phyloP scores from a whole-genome alignment of 192 early-diverging fungal genomes.

The Chytriomyces confervae region DNA sequence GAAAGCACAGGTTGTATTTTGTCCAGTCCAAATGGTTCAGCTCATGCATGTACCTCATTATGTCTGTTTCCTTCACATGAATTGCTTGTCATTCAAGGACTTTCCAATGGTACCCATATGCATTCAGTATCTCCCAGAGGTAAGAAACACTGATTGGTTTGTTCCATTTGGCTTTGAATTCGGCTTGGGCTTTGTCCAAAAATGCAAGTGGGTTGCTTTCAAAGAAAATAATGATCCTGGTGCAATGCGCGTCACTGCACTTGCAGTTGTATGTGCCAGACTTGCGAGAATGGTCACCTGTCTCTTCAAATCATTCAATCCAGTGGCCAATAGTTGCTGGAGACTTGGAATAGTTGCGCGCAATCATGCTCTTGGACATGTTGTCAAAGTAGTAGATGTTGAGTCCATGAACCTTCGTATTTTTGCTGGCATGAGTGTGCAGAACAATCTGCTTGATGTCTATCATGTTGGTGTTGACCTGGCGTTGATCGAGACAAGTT shows the following conservation, averaged over 20 bases:
- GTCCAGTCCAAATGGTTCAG: conserved; percentile 14
- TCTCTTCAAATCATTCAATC: neutral
- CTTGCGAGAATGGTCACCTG: neutral
- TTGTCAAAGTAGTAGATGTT: conserved; percentile 10
- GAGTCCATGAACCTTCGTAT: conserved; percentile 10
- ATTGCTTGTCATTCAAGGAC: neutral
- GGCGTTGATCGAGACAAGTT: too few species aligned
- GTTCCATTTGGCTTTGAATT: neutral
- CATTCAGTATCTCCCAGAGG: neutral
- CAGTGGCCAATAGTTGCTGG: conserved; percentile 5
- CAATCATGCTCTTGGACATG: neutral
- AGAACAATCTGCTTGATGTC: neutral
- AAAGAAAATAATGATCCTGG: neutral
- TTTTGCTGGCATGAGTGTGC: neutral
- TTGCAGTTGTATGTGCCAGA: neutral
- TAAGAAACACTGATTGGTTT: neutral
- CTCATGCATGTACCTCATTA: conserved; percentile 6
- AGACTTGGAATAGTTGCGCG: neutral
- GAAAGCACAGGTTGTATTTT: conserved; percentile 29
- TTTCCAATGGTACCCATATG: conserved; percentile 2
- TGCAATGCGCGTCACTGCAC: neutral
- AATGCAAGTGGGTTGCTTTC: neutral
- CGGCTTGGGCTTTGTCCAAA: conserved; percentile 1
- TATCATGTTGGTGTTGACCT: neutral
- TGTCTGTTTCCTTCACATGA: conserved; percentile 13